Conservation (phyloP, 495 filamentous ascomycete genomes). For the Pyrenula massariospora region DNA sequence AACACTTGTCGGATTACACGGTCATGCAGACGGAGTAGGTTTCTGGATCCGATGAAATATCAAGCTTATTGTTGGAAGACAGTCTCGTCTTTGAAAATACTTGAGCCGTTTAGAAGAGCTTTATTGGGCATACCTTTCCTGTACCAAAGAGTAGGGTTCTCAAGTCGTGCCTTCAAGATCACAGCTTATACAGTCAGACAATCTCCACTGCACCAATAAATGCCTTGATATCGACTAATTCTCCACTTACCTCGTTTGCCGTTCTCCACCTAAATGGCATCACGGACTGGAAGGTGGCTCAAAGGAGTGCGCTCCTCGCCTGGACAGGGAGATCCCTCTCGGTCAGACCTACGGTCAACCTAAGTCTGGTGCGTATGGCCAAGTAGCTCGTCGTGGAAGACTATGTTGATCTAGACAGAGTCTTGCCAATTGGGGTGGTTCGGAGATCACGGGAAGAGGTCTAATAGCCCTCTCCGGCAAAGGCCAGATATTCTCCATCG, state of each 20-base stretch:
- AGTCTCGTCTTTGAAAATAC: slow-evolving; percentile 76
- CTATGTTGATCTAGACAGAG: slow-evolving; percentile 39
- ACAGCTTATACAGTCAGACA: slow-evolving; percentile 30
- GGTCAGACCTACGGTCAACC: slow-evolving; percentile 62
- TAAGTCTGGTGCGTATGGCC: slow-evolving; percentile 44
- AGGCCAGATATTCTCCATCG: slow-evolving; percentile 78
- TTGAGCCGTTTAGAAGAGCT: slow-evolving; percentile 70
- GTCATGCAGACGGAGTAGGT: slow-evolving; percentile 78
- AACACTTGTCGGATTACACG: slow-evolving; percentile 79
- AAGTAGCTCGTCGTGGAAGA: neutral
- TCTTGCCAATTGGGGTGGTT: slow-evolving; percentile 82
- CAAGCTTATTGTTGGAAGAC: slow-evolving; percentile 28
- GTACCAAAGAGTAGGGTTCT: slow-evolving; percentile 58
- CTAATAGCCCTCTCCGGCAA: slow-evolving; percentile 72
- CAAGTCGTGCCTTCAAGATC: neutral
- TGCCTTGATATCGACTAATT: slow-evolving; percentile 76
- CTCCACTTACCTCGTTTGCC: slow-evolving; percentile 69
- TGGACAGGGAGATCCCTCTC: slow-evolving; percentile 89
- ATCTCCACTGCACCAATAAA: slow-evolving; percentile 76
- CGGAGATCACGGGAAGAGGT: slow-evolving; percentile 74
- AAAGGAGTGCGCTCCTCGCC: slow-evolving; percentile 73
- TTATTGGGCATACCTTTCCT: slow-evolving; percentile 80
- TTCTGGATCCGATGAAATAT: neutral
- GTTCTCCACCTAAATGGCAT: slow-evolving; percentile 85
- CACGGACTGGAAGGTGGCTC: slow-evolving; percentile 89